Percentiles rank a stretch among this genome's conserved stretches.
Conservation (phyloP, 129 eudicot genomes). For the Saussurea involucrata region DNA sequence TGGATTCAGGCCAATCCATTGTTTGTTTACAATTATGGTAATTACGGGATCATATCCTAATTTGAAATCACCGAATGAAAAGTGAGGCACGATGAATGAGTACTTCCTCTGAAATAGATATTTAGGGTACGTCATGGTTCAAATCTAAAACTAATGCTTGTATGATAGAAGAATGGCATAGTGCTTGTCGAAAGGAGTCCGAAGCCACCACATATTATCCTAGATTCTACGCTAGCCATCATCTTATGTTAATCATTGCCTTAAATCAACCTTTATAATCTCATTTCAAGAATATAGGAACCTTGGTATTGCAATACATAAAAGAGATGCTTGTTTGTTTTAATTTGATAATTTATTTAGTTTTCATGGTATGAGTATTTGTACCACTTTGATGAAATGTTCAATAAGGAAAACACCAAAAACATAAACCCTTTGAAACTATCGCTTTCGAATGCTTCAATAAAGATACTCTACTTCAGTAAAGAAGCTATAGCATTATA, state of each 20-base stretch:
- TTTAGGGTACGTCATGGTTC: not conserved
- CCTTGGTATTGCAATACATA: not conserved
- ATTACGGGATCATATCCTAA: no score
- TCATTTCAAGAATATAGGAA: not conserved
- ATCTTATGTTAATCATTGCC: not conserved
- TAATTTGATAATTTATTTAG: not conserved
- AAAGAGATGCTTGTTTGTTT: not conserved
- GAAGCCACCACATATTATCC: not conserved
- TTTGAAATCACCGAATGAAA: no score
- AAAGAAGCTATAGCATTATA: not conserved
- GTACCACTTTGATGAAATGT: not conserved
- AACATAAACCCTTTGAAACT: not conserved
- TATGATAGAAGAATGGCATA: not conserved
- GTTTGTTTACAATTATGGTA: no score
- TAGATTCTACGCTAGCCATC: not conserved
- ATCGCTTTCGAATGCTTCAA: not conserved
- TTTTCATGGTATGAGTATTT: not conserved
- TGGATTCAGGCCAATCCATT: no score
- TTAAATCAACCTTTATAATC: not conserved
- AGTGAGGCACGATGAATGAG: not conserved
- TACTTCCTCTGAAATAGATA: not conserved
- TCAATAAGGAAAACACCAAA: not conserved
- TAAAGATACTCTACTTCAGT: not conserved
- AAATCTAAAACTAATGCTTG: not conserved
- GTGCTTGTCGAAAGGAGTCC: not conserved